These are phyloP conservation scores for Solanum aculeatissimum DNA, from an alignment of 305 asterid genomes.

Conservation along the genomic window DNA sequence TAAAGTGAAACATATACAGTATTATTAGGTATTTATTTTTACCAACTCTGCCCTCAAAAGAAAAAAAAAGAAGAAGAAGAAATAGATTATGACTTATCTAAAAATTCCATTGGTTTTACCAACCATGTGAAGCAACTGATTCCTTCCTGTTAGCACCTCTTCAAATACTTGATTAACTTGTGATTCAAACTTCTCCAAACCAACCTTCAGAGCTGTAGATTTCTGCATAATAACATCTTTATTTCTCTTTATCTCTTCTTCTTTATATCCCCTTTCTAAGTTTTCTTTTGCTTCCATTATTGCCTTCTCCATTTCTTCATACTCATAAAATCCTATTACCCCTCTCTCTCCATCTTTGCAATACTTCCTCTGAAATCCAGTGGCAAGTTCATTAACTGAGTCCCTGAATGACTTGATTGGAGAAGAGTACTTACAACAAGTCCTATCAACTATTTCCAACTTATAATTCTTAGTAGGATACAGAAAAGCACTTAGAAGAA, in stretches of 20 bases:
- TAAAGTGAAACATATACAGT: neutral
- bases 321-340: neutral
- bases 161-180: neutral
- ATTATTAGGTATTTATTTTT: neutral
- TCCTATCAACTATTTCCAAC: neutral
- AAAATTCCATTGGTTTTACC: neutral
- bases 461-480: neutral
- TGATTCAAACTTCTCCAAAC: constrained; percentile 5
- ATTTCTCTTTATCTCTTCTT: neutral
- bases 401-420: constrained; percentile 2
- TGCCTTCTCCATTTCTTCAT: neutral
- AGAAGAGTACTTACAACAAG: neutral
- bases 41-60: neutral
- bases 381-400: constrained; percentile 1
- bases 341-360: neutral
- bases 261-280: neutral
- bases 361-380: neutral
- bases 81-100: neutral
- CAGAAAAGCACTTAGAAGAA: neutral
- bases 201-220: neutral
- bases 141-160: constrained; percentile 6
- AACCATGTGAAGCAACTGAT: neutral
- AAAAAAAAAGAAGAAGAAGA: neutral
- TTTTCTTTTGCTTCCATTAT: neutral
- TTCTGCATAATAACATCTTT: neutral